Evolutionary conservation across 352 stramenopile genomes (phyloP), one percentile per base, ranked within the genome.

Genomic region (Vaucheria bursata): DNA sequence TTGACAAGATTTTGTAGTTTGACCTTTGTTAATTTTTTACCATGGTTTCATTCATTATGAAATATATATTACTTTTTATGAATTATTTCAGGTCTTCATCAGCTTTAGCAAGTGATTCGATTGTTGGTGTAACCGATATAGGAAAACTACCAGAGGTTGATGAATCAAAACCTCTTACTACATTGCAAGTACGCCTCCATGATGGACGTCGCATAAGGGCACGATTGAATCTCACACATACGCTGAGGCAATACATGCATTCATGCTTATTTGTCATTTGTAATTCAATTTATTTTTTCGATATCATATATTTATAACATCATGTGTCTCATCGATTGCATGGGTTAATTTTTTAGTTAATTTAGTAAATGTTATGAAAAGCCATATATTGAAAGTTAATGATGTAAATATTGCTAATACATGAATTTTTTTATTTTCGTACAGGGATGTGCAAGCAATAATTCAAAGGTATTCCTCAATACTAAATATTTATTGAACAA

Each of bases 151-250:
- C 90, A 0, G 87, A 91, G 35, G 80, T 94, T 5, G 90, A 95
- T 79, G 88, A 92, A 82, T 89, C 89, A 78, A 87, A 93, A 71
- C 89, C 90, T 8, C 91, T 84, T 76, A 95, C 90, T 40, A 93
- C 88, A 77, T 83, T 95, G 76, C 90, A 94, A 86, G 90, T 95
- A 59, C 89, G 90, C 68, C 85, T 94, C 69, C 88, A 92, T 79
- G 90, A 93, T 80, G 90, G 90, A 67, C 87, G 88, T 77, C 86
- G 89, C 1, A 76, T 94, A 67, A 84, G 88, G 71, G 89, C 92
- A 82, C 92, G 88, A 70, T 85, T 95, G 25, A 95, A 95, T 79
- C 84, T 93, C 76, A 82, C 89, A 49, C 89, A 95, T 85, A 94
- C 90, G n/a, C 82, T 95, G 50, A 83, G 78, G 78, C 81, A 72